Evolutionary conservation across 2,329 filamentous ascomycete genomes (phyloP).

Genomic region (Cadophora malorum): DNA sequence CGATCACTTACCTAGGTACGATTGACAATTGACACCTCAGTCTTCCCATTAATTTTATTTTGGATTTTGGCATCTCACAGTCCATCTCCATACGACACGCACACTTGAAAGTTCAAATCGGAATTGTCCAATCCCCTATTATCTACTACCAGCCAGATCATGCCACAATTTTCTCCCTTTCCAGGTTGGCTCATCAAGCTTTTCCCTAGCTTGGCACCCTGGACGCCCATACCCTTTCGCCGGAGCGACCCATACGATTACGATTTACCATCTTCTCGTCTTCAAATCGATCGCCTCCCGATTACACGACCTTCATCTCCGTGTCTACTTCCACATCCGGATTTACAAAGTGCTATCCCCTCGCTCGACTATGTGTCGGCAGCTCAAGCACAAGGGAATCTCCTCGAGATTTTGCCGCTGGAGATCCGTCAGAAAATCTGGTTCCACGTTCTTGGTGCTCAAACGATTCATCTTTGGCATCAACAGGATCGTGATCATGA

Average conservation of each 20-base stretch:
- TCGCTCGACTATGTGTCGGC: constrained; percentile 9
- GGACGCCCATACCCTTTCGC: constrained; percentile 11
- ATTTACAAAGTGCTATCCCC: constrained; percentile 11
- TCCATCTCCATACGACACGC: constrained; percentile 11
- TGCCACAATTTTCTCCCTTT: constrained; percentile 7
- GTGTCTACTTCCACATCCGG: constrained; percentile 11
- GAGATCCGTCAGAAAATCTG: constrained; percentile 12
- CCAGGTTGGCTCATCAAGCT: constrained; percentile 12
- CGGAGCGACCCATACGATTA: constrained; percentile 11
- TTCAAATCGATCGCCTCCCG: constrained; percentile 12
- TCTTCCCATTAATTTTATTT: constrained; percentile 10
- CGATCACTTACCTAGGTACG: constrained; percentile 11
- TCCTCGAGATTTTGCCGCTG: constrained; percentile 11
- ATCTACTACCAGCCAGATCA: constrained; percentile 10
- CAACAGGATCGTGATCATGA: constrained; percentile 4
- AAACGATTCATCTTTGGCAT: constrained; percentile 12
- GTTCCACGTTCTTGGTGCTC: constrained; percentile 7
- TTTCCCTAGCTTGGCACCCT: constrained; percentile 11
- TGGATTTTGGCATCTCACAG: constrained; percentile 7
- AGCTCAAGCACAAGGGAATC: constrained; percentile 12
- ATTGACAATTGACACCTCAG: constrained; percentile 10
- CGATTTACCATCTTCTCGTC: constrained; percentile 11
- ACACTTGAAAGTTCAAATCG: constrained; percentile 11
- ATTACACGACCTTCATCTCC: constrained; percentile 10
- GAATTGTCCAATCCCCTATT: constrained; percentile 8